phyloP scores from a whole-genome alignment of 1,139 yeast species.

The Yamadazyma blattariae region DNA sequence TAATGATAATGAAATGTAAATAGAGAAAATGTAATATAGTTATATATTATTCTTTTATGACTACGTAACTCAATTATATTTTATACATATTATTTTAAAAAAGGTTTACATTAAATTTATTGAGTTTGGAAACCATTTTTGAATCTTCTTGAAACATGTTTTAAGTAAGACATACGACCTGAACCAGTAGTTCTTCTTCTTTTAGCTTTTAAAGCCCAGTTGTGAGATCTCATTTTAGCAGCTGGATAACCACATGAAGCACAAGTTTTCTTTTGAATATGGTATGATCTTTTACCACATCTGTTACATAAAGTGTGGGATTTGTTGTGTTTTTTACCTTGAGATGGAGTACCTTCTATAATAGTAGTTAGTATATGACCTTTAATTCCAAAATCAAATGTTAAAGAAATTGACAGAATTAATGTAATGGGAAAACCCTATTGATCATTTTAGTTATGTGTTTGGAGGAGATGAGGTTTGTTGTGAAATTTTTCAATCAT shows the following conservation, averaged over 20 bases:
- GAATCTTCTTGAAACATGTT: conserved; percentile 96
- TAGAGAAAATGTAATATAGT: background rate
- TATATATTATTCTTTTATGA: conserved; percentile 4
- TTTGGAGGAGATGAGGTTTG: too few species aligned
- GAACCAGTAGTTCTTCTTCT: conserved; percentile 99
- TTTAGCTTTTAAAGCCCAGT: conserved; percentile 99
- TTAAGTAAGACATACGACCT: conserved; percentile 99
- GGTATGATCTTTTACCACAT: conserved; percentile 99
- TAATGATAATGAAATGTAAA: too few species aligned
- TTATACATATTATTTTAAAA: conserved; percentile 5
- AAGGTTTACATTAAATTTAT: conserved; percentile 10
- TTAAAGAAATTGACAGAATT: too few species aligned
- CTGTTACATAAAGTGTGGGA: conserved; percentile 99
- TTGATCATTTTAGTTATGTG: too few species aligned
- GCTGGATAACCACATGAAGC: conserved; percentile 99
- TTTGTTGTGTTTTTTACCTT: conserved; percentile 99
- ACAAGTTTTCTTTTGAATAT: conserved; percentile 98
- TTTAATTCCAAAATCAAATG: too few species aligned
- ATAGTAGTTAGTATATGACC: conserved; percentile 14
- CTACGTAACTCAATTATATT: conserved; percentile 6
- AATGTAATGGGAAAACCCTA: too few species aligned
- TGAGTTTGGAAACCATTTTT: conserved; percentile 95
- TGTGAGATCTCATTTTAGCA: conserved; percentile 96
- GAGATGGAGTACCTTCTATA: conserved; percentile 99
- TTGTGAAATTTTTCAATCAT: background rate